Evolutionary conservation across 331 rosid genomes (phyloP).

Genomic region (Malus hybrid): DNA sequence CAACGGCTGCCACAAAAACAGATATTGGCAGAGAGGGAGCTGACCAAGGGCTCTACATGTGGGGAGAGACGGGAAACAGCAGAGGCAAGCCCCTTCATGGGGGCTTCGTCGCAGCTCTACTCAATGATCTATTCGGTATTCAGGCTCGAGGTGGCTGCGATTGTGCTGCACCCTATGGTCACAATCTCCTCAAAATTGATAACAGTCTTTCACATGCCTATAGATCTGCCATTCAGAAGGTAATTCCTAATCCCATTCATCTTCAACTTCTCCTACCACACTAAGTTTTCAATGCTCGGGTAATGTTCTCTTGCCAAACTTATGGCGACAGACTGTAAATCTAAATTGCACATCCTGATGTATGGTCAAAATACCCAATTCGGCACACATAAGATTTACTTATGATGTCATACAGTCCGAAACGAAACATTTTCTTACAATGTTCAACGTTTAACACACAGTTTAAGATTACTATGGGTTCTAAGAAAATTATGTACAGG

Average conservation of each 20-base stretch:
- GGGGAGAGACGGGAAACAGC: constrained; percentile 44
- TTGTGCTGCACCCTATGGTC: constrained; percentile 93
- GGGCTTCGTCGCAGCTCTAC: constrained; percentile 64
- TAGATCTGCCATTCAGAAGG: constrained; percentile 62
- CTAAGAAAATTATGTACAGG: constrained; percentile 23
- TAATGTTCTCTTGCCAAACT: not conserved
- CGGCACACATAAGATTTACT: not conserved
- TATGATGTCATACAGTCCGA: not conserved
- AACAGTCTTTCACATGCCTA: constrained; percentile 37
- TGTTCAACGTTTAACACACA: not conserved
- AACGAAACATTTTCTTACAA: not conserved
- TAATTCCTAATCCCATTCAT: not conserved
- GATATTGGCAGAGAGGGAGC: not conserved
- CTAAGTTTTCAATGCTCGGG: not conserved
- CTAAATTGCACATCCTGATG: not conserved
- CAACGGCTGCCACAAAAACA: not conserved
- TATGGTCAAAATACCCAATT: not conserved
- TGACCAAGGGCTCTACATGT: constrained; percentile 32
- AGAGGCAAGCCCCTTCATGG: constrained; percentile 77
- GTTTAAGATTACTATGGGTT: too few species aligned
- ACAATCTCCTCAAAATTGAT: constrained; percentile 50
- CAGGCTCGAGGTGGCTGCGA: constrained; percentile 92
- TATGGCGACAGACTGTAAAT: not conserved
- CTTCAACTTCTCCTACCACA: not conserved
- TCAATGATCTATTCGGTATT: constrained; percentile 79